Evolutionary conservation across 805 yeast species (phyloP).

Genomic region (Lipomyces spencermartinsiae): DNA sequence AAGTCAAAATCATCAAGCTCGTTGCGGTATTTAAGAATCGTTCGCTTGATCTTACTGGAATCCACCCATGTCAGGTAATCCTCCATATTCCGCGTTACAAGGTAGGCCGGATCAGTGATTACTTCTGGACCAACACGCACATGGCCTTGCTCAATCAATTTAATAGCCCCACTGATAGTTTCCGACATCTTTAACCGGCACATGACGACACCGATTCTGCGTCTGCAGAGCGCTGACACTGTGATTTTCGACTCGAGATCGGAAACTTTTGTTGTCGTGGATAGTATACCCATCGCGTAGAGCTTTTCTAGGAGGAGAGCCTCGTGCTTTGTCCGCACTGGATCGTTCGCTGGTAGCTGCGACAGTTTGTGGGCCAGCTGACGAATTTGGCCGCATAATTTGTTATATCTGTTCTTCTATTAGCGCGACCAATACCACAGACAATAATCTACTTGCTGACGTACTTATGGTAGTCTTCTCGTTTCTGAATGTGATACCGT

Average conservation of each 20-base stretch:
- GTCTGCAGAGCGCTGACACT: conserved; percentile 89
- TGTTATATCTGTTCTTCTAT: conserved; percentile 61
- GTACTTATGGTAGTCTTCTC: conserved; percentile 89
- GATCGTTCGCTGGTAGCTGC: conserved; percentile 83
- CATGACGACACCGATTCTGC: conserved; percentile 94
- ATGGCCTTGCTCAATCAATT: conserved; percentile 95
- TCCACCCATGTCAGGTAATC: conserved; percentile 99
- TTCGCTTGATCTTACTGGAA: conserved; percentile 87
- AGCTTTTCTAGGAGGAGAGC: conserved; percentile 85
- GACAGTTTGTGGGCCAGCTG: conserved; percentile 87
- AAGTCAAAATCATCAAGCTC: conserved; percentile 63
- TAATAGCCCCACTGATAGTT: conserved; percentile 84
- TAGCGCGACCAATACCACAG: background rate
- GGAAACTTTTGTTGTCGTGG: conserved; percentile 89
- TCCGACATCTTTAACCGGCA: conserved; percentile 94
- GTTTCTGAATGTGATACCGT: conserved; percentile 87
- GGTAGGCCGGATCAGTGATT: conserved; percentile 92
- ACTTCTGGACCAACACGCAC: conserved; percentile 96
- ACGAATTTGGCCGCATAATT: conserved; percentile 88
- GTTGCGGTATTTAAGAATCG: conserved; percentile 85
- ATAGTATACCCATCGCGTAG: conserved; percentile 83
- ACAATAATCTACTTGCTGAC: conserved; percentile 6
- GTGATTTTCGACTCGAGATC: conserved; percentile 90
- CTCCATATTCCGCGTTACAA: conserved; percentile 91
- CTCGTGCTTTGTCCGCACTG: conserved; percentile 86